Base-by-base conservation (phyloP, 805 yeast genomes). In the Suhomyces xylopsoci region DNA sequence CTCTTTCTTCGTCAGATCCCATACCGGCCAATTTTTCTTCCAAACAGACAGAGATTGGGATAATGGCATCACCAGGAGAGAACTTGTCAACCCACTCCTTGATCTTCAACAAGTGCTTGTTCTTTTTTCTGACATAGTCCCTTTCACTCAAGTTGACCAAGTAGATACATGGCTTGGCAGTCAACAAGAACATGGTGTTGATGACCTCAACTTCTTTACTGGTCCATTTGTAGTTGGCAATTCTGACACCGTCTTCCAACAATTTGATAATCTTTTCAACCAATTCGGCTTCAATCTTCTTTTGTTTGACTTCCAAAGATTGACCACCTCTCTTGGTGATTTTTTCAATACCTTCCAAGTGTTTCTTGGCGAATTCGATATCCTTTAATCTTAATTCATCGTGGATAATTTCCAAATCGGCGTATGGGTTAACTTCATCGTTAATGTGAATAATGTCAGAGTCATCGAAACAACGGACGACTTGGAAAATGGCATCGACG, bases 401-500 rank as follows among this genome's bases (percentile, higher is more conserved):
- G 61, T 81, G 80, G 68, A 94, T 90, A 69, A 94, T 93, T 60
- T 89, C 94, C 75, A 94, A 82, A 76, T 94, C 99, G 69, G 96
- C 89, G 49, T 83, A 85, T 58, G 99, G 99, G 74, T 94, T 85
- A 57, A 94, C 99, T 58, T 73, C 77, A 64, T 92, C 97, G 76
- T 91, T 97, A 64, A 94, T 88, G 76, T 94, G 99, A 63, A 92
- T 91, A 65, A 94, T 94, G 69, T 94, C 99, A 38, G 97, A 96
- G 73, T 94, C 99, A 68, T 91, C 97, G 66, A 94, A 94, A 75
- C 96, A 89, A 76, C 99, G 87, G 48, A 94, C 98, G 59, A 94
- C 97, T 78, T 94, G 98, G 78, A 88, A 94, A 59, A 94, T 87
- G 57, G 97, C 97, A 81, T 94, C 99, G 52, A 94, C 99, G 47